Evolutionary conservation across 306 rosid species (phyloP), one percentile per base, ranked within the genome.

Genomic region (Erythrophleum fordii): DNA sequence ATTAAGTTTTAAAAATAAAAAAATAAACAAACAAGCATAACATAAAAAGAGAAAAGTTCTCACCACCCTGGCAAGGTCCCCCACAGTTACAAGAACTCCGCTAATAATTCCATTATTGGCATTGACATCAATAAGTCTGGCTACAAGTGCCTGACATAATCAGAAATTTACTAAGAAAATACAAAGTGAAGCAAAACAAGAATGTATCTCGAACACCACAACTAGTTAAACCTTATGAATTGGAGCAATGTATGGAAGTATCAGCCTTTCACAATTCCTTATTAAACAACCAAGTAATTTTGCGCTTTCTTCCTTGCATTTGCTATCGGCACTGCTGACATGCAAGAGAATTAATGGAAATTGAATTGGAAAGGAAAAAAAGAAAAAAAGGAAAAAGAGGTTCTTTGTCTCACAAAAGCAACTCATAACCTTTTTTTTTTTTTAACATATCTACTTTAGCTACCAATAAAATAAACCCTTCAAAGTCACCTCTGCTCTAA

Each of bases 11-110:
- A 34, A 18, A 7, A 9, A n/a, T 22, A 3, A 37, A 20, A 37
- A 39, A 22, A 68, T 35, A n/a, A 66, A 34, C n/a, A 77, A 58
- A 23, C 11, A 75, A 28, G 72, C 22, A 52, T 5, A 84, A 59
- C 75, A 70, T 5, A 18, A 70, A 51, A 55, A 86, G 75, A 29
- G 35, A 72, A 84, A 83, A 70, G 65, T 79, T 87, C 99, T 60
- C 77, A 95, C 99, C 98, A 95, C 99, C 91, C 98, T 93, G 20
- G 99, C 97, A 83, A 95, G 98, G 84, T 95, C 99, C 76, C 99
- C 99, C 77, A 95, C 97, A 4, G 99, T 95, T 51, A 95, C 97
- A 83, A 95, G 99, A 80, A 95, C 99, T 85, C 99, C 99, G 80
- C 94, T 93, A 49, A 90, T 84, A 71, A 92, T 93, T 83, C 97